Conservation (phyloP, 805 yeast species). For the Metschnikowia picachoensis region DNA sequence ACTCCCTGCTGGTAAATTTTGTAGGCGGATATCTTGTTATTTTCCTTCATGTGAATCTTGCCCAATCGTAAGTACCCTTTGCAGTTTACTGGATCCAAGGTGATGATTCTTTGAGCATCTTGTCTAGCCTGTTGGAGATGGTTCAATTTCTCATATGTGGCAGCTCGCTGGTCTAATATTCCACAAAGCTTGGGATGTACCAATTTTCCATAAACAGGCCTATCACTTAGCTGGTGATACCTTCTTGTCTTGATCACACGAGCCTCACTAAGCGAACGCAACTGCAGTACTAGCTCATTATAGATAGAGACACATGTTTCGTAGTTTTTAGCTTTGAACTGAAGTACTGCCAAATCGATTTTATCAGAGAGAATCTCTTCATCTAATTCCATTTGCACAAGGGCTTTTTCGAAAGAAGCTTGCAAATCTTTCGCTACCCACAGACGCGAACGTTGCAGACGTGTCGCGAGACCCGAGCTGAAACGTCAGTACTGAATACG, state of each 20-base stretch:
- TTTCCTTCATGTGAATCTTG: slow-evolving; percentile 28
- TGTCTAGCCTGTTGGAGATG: slow-evolving; percentile 26
- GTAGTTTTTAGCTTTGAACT: slow-evolving; percentile 30
- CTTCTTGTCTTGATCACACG: slow-evolving; percentile 16
- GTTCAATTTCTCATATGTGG: slow-evolving; percentile 43
- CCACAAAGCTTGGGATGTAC: slow-evolving; percentile 36
- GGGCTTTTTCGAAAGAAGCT: too few species aligned
- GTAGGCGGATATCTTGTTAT: slow-evolving; percentile 33
- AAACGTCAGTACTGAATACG: too few species aligned
- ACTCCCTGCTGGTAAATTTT: slow-evolving; percentile 35
- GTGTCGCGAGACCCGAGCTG: slow-evolving; percentile 1
- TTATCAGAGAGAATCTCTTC: slow-evolving; percentile 28
- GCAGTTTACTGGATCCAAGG: slow-evolving; percentile 42
- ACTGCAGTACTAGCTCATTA: slow-evolving; percentile 21
- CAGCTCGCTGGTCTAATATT: slow-evolving; percentile 46
- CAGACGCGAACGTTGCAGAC: slow-evolving; percentile 4
- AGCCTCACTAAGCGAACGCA: slow-evolving; percentile 17
- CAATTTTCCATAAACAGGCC: slow-evolving; percentile 28
- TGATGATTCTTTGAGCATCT: slow-evolving; percentile 35
- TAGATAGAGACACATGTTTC: slow-evolving; percentile 27
- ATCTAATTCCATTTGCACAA: slow-evolving; percentile 15
- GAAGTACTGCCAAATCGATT: slow-evolving; percentile 25
- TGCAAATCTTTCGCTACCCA: too few species aligned
- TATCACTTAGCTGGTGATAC: slow-evolving; percentile 19
- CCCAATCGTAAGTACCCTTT: slow-evolving; percentile 47